Percentiles rank a stretch among this genome's conserved stretches.
These are phyloP conservation scores for Fragaria iinumae DNA, from an alignment of 306 rosid genomes.

Conservation along the genomic window DNA sequence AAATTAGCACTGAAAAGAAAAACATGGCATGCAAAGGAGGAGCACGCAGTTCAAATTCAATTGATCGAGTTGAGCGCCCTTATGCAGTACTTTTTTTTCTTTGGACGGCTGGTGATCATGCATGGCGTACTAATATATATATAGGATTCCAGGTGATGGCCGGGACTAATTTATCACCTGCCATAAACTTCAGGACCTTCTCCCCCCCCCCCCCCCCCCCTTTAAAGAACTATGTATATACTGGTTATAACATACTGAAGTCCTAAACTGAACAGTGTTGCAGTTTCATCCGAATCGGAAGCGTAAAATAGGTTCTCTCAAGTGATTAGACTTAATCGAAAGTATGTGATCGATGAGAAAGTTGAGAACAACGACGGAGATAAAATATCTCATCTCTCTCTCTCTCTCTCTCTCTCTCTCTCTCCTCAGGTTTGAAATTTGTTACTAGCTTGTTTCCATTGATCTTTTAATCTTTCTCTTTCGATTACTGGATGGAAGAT, in stretches of 20 bases:
- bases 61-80: background rate
- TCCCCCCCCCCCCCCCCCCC: too few species aligned
- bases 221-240: too few species aligned
- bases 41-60: conserved; percentile 9
- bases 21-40: conserved; percentile 7
- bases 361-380: background rate
- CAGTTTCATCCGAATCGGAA: background rate
- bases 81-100: background rate
- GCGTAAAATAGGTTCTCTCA: background rate
- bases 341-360: background rate
- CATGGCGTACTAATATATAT: background rate
- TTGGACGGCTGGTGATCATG: conserved; percentile 16
- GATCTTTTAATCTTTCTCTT: background rate
- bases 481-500: conserved; percentile 8
- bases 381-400: background rate
- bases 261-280: background rate
- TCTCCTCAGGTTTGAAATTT: background rate
- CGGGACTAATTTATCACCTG: background rate
- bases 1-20: background rate
- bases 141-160: conserved; percentile 1
- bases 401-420: background rate
- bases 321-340: background rate
- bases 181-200: too few species aligned
- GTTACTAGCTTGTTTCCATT: background rate
- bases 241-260: too few species aligned